Evolutionary conservation across 192 early-diverging fungal species (phyloP), one percentile per base, ranked within the genome.

Genomic region (Backusella morwellensis): DNA sequence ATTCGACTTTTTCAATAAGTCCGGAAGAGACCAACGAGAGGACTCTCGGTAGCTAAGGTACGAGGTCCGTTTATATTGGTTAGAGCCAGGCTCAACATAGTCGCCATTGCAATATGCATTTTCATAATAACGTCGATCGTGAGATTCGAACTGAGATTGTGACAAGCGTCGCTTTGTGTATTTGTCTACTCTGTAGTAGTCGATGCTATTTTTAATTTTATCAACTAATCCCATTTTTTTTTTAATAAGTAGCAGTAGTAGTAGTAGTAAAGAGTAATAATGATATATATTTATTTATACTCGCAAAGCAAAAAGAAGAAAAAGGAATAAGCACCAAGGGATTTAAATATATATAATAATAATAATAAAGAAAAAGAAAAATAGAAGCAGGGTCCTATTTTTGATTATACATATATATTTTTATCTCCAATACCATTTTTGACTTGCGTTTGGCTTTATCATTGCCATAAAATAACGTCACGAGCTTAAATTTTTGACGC

Each of bases 201-300:
- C 81, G 29, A 69, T 54, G 15, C 68, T 59, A 40, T 59, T 47
- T 21, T 68, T 66, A 6, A 82, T 52, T 38, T 71, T 74, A 26
- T 72, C 74, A 21, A 82, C 52, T 14, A 78, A 41, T 36, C 81
- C 81, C 81, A 82, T 91, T 87, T 21, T 50, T 59, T 59, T 32
- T 32, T 32, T 32, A 32, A 32, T 32, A 12, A 63, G 1, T 63
- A 54, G 5, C 4, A 54, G n/a, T 29, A 54, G 21, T 8, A n/a
- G 4, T 3, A 54, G 21, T 52, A 17, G 50, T 52, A 6, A 32
- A 32, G 32, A 32, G 32, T 32, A 19, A 52, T 52, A 52, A 52
- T 40, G 15, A 44, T 17, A 44, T 44, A 14, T 17, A 44, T 44
- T 4, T 17, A 44, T 44, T 4, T 17, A 44, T 44, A 44, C 42